Conservation (phyloP, 139 green algal species). For the Chlamydomonas urium region DNA sequence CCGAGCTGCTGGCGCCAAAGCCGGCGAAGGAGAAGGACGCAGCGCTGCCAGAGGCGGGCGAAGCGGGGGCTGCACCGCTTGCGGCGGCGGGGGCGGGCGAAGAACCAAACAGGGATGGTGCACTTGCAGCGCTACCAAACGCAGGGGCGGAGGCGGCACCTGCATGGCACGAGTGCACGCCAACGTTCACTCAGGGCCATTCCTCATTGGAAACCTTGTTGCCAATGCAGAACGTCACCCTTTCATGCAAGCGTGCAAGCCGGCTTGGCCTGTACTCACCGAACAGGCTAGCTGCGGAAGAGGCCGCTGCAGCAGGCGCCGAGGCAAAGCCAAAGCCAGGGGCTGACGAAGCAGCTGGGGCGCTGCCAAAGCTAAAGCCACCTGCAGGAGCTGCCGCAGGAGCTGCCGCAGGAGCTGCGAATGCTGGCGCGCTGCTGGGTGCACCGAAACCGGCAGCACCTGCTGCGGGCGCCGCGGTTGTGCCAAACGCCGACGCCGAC, state of each 20-base stretch:
- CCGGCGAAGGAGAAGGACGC: background rate
- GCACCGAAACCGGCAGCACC: constrained; percentile 4
- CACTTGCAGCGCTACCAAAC: background rate
- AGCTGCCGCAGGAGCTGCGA: background rate
- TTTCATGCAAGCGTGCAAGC: no score
- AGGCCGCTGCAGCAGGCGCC: background rate
- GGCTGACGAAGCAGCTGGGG: background rate
- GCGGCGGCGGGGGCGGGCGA: background rate
- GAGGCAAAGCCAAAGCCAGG: background rate
- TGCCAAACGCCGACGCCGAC: constrained; percentile 3
- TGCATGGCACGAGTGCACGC: background rate
- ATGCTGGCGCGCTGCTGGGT: background rate
- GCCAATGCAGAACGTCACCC: no score
- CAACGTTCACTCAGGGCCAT: no score
- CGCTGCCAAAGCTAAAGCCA: background rate
- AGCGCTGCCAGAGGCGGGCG: background rate
- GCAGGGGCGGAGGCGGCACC: background rate
- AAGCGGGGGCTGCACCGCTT: constrained; percentile 2
- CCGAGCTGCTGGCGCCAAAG: no score
- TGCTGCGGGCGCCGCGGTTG: constrained; percentile 9
- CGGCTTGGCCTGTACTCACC: no score
- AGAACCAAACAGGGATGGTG: background rate
- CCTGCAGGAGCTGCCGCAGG: background rate
- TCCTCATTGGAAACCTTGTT: no score
- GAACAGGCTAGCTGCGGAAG: background rate